Percentiles rank a stretch among this genome's conserved stretches.
Evolutionary conservation across 1,284 basidiomycete species (phyloP).

Genomic region (Sanghuangporus baumii): DNA sequence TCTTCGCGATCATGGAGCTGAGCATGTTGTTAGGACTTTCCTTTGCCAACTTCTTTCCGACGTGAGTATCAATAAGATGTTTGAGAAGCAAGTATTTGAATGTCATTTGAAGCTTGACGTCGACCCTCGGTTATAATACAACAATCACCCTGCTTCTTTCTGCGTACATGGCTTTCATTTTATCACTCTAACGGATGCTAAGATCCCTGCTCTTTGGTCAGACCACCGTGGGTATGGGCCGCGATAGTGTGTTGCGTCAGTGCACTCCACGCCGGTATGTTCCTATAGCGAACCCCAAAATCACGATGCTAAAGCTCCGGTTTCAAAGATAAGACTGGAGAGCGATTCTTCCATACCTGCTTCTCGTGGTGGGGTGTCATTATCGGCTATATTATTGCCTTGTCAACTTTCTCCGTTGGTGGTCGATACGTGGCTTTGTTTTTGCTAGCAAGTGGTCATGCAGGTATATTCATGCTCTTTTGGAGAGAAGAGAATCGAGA

Average conservation of each 20-base stretch:
- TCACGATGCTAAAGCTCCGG: not conserved
- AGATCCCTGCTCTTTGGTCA: conserved; percentile 23
- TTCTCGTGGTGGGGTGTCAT: conserved; percentile 57
- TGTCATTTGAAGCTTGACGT: conserved; percentile 24
- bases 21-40: conserved; percentile 28
- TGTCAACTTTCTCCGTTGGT: conserved; percentile 47
- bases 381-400: conserved; percentile 55
- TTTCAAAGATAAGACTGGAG: conserved; percentile 48
- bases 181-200: not conserved
- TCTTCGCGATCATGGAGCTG: conserved; percentile 26
- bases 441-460: conserved; percentile 42
- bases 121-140: conserved; percentile 32
- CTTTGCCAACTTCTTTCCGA: conserved; percentile 35
- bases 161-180: conserved; percentile 25
- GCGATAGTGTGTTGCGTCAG: conserved; percentile 50
- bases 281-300: not conserved
- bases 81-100: conserved; percentile 15
- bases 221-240: conserved; percentile 61
- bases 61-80: conserved; percentile 14
- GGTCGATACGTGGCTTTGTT: conserved; percentile 63
- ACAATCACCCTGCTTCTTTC: conserved; percentile 31
- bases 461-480: not conserved
- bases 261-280: conserved; percentile 61
- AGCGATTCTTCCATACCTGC: conserved; percentile 64
- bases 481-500: too few species aligned